Evolutionary conservation across 805 yeast genomes (phyloP), one percentile per base, ranked within the genome.

Genomic region (Kodamaea jinghongensis): DNA sequence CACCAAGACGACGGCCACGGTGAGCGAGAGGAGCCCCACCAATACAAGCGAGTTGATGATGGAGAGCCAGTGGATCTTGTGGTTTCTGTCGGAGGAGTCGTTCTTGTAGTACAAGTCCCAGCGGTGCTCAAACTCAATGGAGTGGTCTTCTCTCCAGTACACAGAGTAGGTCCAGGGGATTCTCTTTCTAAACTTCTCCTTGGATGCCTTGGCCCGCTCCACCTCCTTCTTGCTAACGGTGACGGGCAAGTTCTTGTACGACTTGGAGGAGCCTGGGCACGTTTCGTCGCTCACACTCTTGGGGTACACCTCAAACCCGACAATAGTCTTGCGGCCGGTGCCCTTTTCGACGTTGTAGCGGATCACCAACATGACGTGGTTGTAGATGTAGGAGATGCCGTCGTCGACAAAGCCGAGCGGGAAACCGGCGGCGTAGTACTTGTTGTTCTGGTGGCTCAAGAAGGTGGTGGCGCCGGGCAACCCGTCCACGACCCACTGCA

Each of bases 241-340:
- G 6, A 87, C 54, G 28, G 79, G 78, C 48, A 72, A 78, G 45
- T 80, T 78, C 27, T 75, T 66, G 56, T 70, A 83, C 50, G 75
- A 64, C 47, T 75, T 80, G 6, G 81, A 70, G 3, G 84, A 80
- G 9, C 89, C 90, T 2, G 95, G 95, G 58, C 96, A 88, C 36
- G 61, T 71, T 56, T 61, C 74, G 58, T 73, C 79, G 31, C 73
- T 65, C 9, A 85, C 90, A 39, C 93, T 83, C 56, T 79, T 82
- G 8, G 96, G 96, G 55, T 88, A 88, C 10, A 87, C 86, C 62
- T 88, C 96, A 50, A 89, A 85, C 0, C 96, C 96, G 13, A 88
- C 95, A 50, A 88, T 86, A 6, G 86, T 71, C 47, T 73, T 68
- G 36, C 63, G 43, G 1, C 56, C 54, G 0, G 54, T 74, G 67